Evolutionary conservation across 192 early-diverging fungal species (phyloP).

Genomic region (Entomortierella lignicola): DNA sequence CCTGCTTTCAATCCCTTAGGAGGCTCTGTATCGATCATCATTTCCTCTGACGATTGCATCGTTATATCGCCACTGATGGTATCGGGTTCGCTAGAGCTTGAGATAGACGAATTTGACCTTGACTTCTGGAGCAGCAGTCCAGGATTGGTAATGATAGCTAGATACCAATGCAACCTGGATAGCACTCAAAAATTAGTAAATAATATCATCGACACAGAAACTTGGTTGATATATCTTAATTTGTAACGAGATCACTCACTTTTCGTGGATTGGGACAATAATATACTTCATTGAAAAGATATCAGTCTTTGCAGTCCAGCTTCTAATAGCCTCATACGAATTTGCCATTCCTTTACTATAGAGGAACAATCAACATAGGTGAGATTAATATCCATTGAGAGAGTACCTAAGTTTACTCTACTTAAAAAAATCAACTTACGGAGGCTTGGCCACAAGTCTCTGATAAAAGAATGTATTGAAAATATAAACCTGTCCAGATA

Average conservation of each 20-base stretch:
- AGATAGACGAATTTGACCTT: neutral
- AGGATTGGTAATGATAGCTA: constrained; percentile 83
- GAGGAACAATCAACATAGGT: neutral
- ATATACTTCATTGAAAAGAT: constrained; percentile 82
- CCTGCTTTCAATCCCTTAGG: neutral
- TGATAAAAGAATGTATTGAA: constrained; percentile 91
- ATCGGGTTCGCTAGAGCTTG: neutral
- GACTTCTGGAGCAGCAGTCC: constrained; percentile 52
- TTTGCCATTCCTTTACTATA: constrained; percentile 45
- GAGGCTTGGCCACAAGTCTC: constrained; percentile 66
- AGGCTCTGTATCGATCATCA: constrained; percentile 18
- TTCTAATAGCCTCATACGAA: constrained; percentile 75
- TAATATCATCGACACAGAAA: neutral
- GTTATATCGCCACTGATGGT: neutral
- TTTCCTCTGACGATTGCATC: neutral
- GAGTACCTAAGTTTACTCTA: no score
- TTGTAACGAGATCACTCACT: constrained; percentile 56
- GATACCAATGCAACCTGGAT: constrained; percentile 86
- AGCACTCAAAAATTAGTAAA: neutral
- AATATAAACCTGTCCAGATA: constrained; percentile 72
- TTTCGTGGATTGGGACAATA: constrained; percentile 90
- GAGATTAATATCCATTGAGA: constrained; percentile 8
- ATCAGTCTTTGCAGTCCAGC: constrained; percentile 82
- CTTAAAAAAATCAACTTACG: constrained; percentile 22
- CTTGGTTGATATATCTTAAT: neutral